Percentiles rank a stretch among this genome's conserved stretches.
phyloP scores from a whole-genome alignment of 208 protist genomes.

The Herpetomonas samuelpessoai region DNA sequence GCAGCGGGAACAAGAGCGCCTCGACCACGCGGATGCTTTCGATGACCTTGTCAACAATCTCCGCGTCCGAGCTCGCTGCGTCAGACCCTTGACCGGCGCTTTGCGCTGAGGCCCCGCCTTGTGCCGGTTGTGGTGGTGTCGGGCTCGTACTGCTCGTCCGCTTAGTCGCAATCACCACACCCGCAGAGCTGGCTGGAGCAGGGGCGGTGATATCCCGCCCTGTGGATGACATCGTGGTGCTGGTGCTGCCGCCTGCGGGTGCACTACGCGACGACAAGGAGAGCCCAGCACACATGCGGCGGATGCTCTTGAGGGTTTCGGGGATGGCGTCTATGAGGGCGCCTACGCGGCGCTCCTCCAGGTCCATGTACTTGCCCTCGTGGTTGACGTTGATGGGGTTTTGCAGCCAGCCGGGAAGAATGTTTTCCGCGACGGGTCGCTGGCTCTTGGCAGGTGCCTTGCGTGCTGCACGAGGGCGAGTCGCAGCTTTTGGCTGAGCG shows the following conservation, averaged over 20 bases:
- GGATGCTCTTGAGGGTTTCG: slow-evolving; percentile 3
- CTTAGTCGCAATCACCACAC: background rate
- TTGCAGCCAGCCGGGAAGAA: background rate
- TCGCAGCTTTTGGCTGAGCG: background rate
- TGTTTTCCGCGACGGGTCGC: too few relatives aligned
- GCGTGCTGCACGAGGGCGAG: too few relatives aligned
- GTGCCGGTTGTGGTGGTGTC: background rate
- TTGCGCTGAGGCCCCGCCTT: too few relatives aligned
- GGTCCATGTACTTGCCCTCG: background rate
- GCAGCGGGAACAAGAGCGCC: slow-evolving; percentile 9
- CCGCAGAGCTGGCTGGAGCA: background rate
- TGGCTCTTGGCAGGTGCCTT: too few relatives aligned
- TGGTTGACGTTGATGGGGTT: background rate
- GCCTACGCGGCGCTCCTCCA: slow-evolving; percentile 5
- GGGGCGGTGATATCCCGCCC: background rate
- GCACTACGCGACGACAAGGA: background rate
- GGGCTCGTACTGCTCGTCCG: background rate
- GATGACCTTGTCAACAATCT: background rate
- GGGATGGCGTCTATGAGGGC: slow-evolving; percentile 2
- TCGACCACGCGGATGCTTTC: slow-evolving; percentile 6
- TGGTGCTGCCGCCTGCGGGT: background rate
- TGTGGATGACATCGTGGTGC: background rate
- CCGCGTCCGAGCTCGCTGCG: background rate
- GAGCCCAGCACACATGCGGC: background rate
- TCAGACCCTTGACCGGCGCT: too few relatives aligned